phyloP scores from a whole-genome alignment of 805 yeast species.

The Lipomyces yamadae region DNA sequence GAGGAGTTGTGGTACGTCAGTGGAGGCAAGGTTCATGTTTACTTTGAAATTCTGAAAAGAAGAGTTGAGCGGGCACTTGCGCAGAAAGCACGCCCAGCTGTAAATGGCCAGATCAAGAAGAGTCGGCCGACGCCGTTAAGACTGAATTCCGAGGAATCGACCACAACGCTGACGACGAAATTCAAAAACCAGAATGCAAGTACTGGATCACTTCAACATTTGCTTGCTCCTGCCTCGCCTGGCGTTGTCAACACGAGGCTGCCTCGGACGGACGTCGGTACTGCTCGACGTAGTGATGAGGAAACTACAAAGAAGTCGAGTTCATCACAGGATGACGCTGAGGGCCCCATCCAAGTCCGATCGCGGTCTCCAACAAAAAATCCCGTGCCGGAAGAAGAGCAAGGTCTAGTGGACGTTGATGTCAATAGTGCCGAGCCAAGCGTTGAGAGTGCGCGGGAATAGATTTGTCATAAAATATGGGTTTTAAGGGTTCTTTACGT shows the following conservation, averaged over 20 bases:
- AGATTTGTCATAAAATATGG: background rate
- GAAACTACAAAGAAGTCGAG: background rate
- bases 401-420: constrained; percentile 2
- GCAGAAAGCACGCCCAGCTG: constrained; percentile 6
- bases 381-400: background rate
- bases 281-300: background rate
- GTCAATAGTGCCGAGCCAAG: background rate
- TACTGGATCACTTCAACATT: constrained; percentile 16
- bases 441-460: background rate
- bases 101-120: background rate
- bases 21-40: constrained; percentile 73
- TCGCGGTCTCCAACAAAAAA: background rate
- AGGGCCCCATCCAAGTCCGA: background rate
- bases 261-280: constrained; percentile 15
- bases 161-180: constrained; percentile 6
- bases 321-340: background rate
- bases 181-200: constrained; percentile 10
- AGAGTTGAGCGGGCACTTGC: constrained; percentile 46
- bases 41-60: constrained; percentile 61
- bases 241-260: constrained; percentile 27
- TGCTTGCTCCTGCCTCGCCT: constrained; percentile 22
- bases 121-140: constrained; percentile 18
- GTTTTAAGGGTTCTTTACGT: background rate
- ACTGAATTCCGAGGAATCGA: constrained; percentile 13
- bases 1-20: constrained; percentile 58